Conservation (phyloP, 805 yeast genomes). For the Sugiyamaella marilandica region DNA sequence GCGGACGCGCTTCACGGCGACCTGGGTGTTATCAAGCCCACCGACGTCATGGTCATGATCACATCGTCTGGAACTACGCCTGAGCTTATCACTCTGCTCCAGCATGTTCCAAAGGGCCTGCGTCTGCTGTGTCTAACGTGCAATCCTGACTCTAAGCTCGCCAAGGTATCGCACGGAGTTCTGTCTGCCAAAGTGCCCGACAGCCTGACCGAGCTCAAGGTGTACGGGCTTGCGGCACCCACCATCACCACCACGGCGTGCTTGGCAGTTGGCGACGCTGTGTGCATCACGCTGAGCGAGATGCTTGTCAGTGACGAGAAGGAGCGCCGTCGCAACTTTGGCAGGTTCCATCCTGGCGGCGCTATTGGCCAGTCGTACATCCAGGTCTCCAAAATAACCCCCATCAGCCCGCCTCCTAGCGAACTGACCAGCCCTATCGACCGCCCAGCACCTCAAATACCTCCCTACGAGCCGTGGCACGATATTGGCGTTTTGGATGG, state of each 20-base stretch:
- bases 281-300: constrained; percentile 68
- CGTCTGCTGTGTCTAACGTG: constrained; percentile 65
- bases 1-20: constrained; percentile 90
- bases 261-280: constrained; percentile 71
- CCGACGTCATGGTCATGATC: constrained; percentile 58
- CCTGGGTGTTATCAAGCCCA: constrained; percentile 59
- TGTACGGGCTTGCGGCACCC: constrained; percentile 84
- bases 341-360: constrained; percentile 85
- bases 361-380: constrained; percentile 63
- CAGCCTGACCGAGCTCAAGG: constrained; percentile 50
- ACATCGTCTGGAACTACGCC: constrained; percentile 83
- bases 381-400: neutral
- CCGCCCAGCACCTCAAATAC: neutral
- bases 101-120: constrained; percentile 50
- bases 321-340: constrained; percentile 53
- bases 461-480: constrained; percentile 10
- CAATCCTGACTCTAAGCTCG: constrained; percentile 49
- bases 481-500: constrained; percentile 15
- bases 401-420: neutral
- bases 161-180: constrained; percentile 48
- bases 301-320: constrained; percentile 52
- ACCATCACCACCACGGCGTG: constrained; percentile 78
- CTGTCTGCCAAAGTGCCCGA: constrained; percentile 60
- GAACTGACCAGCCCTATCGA: neutral
- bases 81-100: constrained; percentile 55